phyloP scores from a whole-genome alignment of 202 grass and related monocot species.

The Digitaria exilis region DNA sequence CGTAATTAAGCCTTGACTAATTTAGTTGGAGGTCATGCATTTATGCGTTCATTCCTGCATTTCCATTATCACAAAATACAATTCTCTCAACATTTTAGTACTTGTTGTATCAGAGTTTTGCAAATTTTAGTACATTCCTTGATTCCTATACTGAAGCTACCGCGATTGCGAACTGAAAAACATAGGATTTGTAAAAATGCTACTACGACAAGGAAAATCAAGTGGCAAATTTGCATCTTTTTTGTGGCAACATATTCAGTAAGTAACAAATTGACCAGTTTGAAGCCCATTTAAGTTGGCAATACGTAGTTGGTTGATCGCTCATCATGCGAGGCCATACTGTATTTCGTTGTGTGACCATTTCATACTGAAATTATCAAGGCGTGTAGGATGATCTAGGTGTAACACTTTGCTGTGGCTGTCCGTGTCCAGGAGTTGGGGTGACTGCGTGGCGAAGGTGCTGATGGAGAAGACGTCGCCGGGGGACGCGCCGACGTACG shows the following conservation, averaged over 20 bases:
- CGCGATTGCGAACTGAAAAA: not conserved
- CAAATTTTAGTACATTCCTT: not conserved
- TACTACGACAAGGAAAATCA: not conserved
- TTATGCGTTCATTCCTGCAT: not conserved
- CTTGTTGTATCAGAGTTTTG: not conserved
- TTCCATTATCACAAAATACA: not conserved
- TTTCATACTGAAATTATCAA: not conserved
- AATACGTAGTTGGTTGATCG: too few relatives aligned
- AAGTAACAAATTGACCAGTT: not conserved
- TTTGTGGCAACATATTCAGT: too few relatives aligned
- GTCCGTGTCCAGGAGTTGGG: conserved; percentile 45
- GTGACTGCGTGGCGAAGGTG: conserved; percentile 56
- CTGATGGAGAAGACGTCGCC: conserved; percentile 52
- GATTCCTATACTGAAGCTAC: not conserved
- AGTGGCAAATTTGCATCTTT: too few relatives aligned
- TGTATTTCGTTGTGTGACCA: not conserved
- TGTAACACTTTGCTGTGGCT: not conserved
- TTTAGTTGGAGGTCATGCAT: conserved; percentile 5
- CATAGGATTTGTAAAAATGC: not conserved
- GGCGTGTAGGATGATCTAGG: too few relatives aligned
- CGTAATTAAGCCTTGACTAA: not conserved
- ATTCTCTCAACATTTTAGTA: not conserved
- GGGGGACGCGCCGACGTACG: conserved; percentile 45
- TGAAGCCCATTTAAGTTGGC: not conserved
- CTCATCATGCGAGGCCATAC: too few relatives aligned